These are phyloP conservation scores for Eucalyptus cloeziana DNA, from an alignment of 345 rosid species.

Conservation along the genomic window DNA sequence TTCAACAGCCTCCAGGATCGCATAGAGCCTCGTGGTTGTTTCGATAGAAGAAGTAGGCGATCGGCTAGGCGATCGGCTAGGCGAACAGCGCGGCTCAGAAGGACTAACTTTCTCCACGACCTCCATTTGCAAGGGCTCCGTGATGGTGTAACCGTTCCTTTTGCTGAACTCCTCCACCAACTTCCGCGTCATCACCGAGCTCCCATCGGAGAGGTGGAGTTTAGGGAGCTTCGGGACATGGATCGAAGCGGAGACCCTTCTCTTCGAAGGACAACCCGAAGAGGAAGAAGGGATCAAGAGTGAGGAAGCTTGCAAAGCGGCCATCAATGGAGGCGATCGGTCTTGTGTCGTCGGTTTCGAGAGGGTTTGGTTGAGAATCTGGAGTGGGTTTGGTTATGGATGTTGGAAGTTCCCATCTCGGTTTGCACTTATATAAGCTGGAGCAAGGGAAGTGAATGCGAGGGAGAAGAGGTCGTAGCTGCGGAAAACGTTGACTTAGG, in stretches of 20 bases:
- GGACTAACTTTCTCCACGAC: background rate
- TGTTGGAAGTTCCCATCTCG: background rate
- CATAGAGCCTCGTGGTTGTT: conserved; percentile 7
- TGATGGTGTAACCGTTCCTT: background rate
- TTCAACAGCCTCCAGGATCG: conserved; percentile 39
- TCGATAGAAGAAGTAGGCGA: background rate
- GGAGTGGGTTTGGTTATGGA: background rate
- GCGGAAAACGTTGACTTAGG: background rate
- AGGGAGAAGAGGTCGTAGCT: background rate
- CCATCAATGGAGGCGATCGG: background rate
- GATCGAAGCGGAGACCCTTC: background rate
- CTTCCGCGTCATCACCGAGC: background rate
- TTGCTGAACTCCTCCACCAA: background rate
- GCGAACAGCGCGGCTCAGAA: background rate
- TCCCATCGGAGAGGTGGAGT: background rate
- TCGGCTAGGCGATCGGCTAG: background rate
- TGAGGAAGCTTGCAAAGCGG: background rate
- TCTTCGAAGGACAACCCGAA: background rate
- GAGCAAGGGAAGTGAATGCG: background rate
- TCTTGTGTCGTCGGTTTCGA: background rate
- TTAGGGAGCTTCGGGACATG: background rate
- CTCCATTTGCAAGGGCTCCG: background rate
- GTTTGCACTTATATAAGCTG: background rate
- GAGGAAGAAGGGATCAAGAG: background rate
- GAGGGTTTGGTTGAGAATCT: background rate